Conservation (phyloP, 2,329 filamentous ascomycete genomes). For the Aspergillus neoniger region DNA sequence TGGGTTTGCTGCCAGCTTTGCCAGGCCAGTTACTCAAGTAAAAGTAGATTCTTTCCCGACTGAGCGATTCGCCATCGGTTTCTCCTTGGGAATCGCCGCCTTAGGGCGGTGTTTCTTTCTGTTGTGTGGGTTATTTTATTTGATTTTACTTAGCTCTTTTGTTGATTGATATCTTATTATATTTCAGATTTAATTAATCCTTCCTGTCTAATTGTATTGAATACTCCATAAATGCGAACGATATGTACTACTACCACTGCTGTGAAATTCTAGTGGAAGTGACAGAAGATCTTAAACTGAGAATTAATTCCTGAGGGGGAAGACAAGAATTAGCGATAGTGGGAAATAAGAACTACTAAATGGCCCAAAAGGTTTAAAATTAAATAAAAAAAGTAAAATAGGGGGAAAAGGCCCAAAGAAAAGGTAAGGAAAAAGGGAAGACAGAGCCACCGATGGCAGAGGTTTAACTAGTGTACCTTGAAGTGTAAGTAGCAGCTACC, state of each 20-base stretch:
- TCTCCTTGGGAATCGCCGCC: neutral
- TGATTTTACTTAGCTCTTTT: no score
- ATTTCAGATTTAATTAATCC: no score
- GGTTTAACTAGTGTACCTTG: no score
- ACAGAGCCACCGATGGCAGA: neutral
- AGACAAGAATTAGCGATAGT: neutral
- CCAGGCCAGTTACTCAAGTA: no score
- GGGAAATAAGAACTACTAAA: neutral
- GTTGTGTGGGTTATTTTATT: no score
- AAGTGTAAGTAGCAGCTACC: neutral
- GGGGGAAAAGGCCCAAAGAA: neutral
- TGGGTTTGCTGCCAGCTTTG: no score
- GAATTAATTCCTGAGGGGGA: neutral
- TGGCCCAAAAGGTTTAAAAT: neutral
- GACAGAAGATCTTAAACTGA: neutral
- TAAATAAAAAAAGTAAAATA: neutral
- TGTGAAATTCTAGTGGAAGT: neutral
- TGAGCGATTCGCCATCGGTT: neutral
- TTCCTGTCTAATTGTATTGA: no score
- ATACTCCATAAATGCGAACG: no score
- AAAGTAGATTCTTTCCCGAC: no score
- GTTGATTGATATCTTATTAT: no score
- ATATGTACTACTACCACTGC: no score
- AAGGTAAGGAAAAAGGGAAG: neutral
- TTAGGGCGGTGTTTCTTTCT: no score